phyloP scores from a whole-genome alignment of 345 rosid species.

The Brassica incana region DNA sequence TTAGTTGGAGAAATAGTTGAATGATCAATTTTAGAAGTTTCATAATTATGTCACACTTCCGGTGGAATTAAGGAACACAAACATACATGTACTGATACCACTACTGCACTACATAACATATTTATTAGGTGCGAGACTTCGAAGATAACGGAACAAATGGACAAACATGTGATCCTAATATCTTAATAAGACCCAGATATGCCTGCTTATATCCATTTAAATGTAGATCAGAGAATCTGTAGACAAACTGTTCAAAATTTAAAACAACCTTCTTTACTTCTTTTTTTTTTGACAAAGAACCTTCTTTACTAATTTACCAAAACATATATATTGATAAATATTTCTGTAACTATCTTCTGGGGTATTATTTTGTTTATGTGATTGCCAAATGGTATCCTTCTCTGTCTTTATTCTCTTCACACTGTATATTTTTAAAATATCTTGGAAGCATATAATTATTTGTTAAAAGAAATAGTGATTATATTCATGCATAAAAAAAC shows the following conservation, averaged over 20 bases:
- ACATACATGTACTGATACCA: not conserved
- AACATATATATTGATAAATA: not conserved
- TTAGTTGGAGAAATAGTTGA: not conserved
- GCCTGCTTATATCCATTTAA: conserved; percentile 20
- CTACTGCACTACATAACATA: conserved; percentile 6
- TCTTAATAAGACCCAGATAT: conserved; percentile 20
- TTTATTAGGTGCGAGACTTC: conserved; percentile 13
- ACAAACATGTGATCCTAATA: conserved; percentile 25
- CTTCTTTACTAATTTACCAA: conserved; percentile 5
- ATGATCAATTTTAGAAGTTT: not conserved
- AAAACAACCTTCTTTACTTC: not conserved
- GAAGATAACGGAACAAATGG: conserved; percentile 6
- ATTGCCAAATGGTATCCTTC: conserved; percentile 2
- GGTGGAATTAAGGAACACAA: not conserved
- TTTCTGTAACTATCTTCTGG: not conserved
- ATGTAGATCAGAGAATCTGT: conserved; percentile 15
- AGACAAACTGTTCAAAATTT: conserved; percentile 24
- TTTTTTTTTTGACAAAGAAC: too few species aligned
- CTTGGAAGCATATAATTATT: not conserved
- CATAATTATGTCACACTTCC: not conserved
- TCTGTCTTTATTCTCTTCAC: conserved; percentile 21
- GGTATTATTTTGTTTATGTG: not conserved
- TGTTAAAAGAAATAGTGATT: not conserved
- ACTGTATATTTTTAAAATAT: not conserved
- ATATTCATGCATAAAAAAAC: not conserved